phyloP scores from a whole-genome alignment of 2,329 filamentous ascomycete species.

The Talaromyces sp. region DNA sequence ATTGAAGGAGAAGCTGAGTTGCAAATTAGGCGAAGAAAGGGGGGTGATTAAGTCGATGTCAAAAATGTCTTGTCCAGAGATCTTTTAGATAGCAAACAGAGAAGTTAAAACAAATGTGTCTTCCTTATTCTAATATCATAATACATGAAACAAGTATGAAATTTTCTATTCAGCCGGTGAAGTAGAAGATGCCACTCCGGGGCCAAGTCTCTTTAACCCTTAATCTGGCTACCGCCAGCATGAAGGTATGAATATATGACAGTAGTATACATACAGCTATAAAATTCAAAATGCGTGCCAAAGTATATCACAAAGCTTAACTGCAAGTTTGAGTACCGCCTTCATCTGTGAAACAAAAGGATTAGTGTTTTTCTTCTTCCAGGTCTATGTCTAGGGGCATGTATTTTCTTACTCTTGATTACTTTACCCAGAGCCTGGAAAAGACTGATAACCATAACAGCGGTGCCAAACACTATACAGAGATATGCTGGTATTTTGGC shows the following conservation, averaged over 20 bases:
- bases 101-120: background rate
- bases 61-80: background rate
- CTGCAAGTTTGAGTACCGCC: slow-evolving; percentile 27
- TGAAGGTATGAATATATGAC: background rate
- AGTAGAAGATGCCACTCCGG: background rate
- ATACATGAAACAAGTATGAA: background rate
- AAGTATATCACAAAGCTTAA: slow-evolving; percentile 13
- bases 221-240: background rate
- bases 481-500: slow-evolving; percentile 66
- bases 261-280: background rate
- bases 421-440: slow-evolving; percentile 69
- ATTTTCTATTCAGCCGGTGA: background rate
- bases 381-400: background rate
- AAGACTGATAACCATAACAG: slow-evolving; percentile 77
- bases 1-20: background rate
- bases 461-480: slow-evolving; percentile 71
- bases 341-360: slow-evolving; percentile 23
- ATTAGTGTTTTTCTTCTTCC: slow-evolving; percentile 7
- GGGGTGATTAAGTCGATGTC: background rate
- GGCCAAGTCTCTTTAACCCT: background rate
- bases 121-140: background rate
- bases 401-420: slow-evolving; percentile 32
- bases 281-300: background rate
- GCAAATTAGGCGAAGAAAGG: background rate
- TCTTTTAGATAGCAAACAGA: background rate